A percentile compares a stretch with the other conserved stretches of the same genome.
phyloP scores from a whole-genome alignment of 140 eudicot species.

The Cichorium intybus region DNA sequence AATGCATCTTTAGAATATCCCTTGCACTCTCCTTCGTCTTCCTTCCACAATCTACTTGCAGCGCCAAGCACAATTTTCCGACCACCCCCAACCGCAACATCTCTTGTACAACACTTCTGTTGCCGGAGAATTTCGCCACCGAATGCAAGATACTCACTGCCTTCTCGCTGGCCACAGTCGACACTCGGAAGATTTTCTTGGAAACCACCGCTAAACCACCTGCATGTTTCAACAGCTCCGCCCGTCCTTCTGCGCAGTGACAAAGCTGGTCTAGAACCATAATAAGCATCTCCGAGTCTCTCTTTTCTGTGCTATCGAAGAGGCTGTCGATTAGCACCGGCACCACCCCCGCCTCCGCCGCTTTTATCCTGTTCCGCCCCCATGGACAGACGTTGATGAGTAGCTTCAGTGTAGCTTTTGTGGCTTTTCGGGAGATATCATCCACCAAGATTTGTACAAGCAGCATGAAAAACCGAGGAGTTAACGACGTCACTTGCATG shows the following conservation, averaged over 20 bases:
- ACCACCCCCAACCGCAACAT: too few relatives aligned
- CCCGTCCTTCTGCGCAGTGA: conserved; percentile 46
- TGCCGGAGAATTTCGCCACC: too few relatives aligned
- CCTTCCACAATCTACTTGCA: conserved; percentile 47
- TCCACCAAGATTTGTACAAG: conserved; percentile 31
- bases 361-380: too few relatives aligned
- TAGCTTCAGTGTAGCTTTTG: conserved; percentile 34
- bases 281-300: conserved; percentile 31
- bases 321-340: conserved; percentile 28
- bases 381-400: conserved; percentile 23
- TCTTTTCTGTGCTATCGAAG: conserved; percentile 30
- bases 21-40: conserved; percentile 43
- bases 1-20: conserved; percentile 44
- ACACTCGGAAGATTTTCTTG: conserved; percentile 45
- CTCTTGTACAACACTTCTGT: too few relatives aligned
- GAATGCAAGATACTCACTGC: too few relatives aligned
- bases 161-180: conserved; percentile 32
- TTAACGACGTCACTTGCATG: conserved; percentile 7
- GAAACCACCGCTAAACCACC: conserved; percentile 52
- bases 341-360: too few relatives aligned
- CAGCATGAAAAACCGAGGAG: conserved; percentile 20
- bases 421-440: conserved; percentile 33
- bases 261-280: conserved; percentile 34
- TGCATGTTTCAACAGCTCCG: conserved; percentile 35
- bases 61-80: conserved; percentile 37